phyloP scores from a whole-genome alignment of 371 early-diverging fungal genomes.

The Parasitella parasitica region DNA sequence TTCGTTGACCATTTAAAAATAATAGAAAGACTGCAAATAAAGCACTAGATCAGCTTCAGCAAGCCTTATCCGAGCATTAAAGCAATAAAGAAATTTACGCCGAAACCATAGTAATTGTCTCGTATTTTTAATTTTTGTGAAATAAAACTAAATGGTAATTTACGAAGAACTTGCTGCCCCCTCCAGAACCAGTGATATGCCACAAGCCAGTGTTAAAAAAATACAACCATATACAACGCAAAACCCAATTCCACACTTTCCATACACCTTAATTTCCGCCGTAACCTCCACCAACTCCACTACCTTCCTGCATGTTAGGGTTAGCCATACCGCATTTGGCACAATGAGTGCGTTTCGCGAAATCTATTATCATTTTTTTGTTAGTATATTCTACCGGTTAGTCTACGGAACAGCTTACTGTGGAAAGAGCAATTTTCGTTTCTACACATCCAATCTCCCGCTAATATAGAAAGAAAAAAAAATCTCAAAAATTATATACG shows the following conservation, averaged over 20 bases:
- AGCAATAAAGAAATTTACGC: too few relatives aligned
- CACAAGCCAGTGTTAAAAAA: too few relatives aligned
- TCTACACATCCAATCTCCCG: conserved; percentile 1
- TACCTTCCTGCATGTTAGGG: not conserved
- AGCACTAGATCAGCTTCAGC: conserved; percentile 18
- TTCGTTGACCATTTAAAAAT: too few relatives aligned
- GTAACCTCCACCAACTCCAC: not conserved
- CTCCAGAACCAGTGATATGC: too few relatives aligned
- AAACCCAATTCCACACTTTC: too few relatives aligned
- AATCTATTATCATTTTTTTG: not conserved
- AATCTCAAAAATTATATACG: not conserved
- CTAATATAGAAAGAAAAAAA: not conserved
- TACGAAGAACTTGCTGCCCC: not conserved
- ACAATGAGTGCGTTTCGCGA: not conserved
- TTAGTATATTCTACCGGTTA: too few relatives aligned
- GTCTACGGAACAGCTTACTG: not conserved
- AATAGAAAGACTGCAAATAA: conserved; percentile 22
- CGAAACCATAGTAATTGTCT: too few relatives aligned
- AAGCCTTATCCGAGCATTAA: conserved; percentile 4
- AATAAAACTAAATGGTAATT: too few relatives aligned
- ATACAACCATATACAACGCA: not conserved
- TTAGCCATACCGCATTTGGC: conserved; percentile 2
- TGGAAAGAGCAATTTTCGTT: not conserved
- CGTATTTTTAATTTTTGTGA: too few relatives aligned
- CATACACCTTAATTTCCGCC: not conserved